phyloP scores from a whole-genome alignment of 257 asterid genomes.

The Sherardia arvensis region DNA sequence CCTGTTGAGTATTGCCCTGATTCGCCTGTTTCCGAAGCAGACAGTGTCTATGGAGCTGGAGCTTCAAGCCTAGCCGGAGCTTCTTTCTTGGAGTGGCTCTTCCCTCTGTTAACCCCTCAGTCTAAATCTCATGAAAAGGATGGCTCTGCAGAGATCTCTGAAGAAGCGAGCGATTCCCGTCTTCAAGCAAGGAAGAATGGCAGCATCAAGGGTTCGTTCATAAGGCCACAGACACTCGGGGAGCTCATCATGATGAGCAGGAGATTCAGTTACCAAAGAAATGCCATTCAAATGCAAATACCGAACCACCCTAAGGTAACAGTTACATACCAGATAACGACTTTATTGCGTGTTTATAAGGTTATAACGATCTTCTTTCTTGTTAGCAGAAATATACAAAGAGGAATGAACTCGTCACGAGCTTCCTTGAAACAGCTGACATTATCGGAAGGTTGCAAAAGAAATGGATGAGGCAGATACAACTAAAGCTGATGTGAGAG shows the following conservation, averaged over 20 bases:
- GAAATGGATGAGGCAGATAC: constrained; percentile 65
- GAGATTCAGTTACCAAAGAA: constrained; percentile 66
- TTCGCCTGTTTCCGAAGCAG: constrained; percentile 54
- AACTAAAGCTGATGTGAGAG: constrained; percentile 45
- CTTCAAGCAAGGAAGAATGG: constrained; percentile 11
- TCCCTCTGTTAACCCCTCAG: constrained; percentile 48
- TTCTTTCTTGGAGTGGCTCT: constrained; percentile 81
- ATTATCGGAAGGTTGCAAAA: constrained; percentile 28
- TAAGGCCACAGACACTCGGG: constrained; percentile 65
- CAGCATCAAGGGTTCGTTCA: constrained; percentile 26
- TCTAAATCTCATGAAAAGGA: constrained; percentile 23
- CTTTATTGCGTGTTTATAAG: background rate
- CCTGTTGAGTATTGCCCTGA: constrained; percentile 39
- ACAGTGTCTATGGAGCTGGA: constrained; percentile 50
- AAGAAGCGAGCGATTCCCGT: constrained; percentile 21
- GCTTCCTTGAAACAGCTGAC: constrained; percentile 41
- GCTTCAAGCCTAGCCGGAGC: constrained; percentile 43
- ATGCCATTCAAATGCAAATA: constrained; percentile 33
- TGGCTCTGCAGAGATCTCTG: constrained; percentile 17
- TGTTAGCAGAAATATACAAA: constrained; percentile 45
- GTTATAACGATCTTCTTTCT: background rate
- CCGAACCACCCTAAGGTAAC: constrained; percentile 46
- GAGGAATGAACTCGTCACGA: constrained; percentile 37
- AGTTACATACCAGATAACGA: background rate
- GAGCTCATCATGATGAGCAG: constrained; percentile 93